A percentile compares a stretch with the other conserved stretches of the same genome.
Conservation (phyloP, 345 rosid genomes). For the Geranium brycei region DNA sequence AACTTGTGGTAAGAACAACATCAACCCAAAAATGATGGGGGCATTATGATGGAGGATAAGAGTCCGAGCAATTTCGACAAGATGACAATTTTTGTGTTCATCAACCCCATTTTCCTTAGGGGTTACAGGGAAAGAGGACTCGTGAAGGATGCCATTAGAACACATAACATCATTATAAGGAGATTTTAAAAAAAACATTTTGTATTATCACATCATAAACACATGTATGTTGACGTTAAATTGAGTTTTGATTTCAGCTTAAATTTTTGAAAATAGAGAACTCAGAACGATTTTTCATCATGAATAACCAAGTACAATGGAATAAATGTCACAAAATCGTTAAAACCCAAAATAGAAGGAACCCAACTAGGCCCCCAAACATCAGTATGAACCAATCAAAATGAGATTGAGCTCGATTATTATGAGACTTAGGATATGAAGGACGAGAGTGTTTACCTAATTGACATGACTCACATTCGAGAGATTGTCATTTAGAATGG, state of each 20-base stretch:
- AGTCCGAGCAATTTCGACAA: background rate
- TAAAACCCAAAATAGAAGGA: background rate
- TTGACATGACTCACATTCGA: conserved; percentile 10
- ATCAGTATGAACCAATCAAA: conserved; percentile 11
- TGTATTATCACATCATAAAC: background rate
- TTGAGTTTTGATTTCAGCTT: conserved; percentile 6
- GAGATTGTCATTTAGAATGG: background rate
- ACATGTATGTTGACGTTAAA: background rate
- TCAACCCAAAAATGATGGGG: conserved; percentile 5
- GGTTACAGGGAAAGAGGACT: conserved; percentile 8
- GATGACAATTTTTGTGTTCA: background rate
- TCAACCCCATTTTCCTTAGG: conserved; percentile 8
- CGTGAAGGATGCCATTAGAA: conserved; percentile 4
- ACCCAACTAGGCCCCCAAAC: conserved; percentile 3
- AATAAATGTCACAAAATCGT: conserved; percentile 6
- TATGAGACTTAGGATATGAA: background rate
- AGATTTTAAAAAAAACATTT: background rate
- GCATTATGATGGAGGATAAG: background rate
- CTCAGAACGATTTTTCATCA: conserved; percentile 1
- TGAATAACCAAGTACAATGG: conserved; percentile 3
- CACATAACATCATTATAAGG: background rate
- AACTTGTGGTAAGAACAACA: background rate
- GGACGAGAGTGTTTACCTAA: conserved; percentile 6
- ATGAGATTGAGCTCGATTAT: conserved; percentile 5
- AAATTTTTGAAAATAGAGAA: conserved; percentile 3